Evolutionary conservation across 768 basidiomycete genomes (phyloP).

Genomic region (Hygrophoropsis aurantiaca): DNA sequence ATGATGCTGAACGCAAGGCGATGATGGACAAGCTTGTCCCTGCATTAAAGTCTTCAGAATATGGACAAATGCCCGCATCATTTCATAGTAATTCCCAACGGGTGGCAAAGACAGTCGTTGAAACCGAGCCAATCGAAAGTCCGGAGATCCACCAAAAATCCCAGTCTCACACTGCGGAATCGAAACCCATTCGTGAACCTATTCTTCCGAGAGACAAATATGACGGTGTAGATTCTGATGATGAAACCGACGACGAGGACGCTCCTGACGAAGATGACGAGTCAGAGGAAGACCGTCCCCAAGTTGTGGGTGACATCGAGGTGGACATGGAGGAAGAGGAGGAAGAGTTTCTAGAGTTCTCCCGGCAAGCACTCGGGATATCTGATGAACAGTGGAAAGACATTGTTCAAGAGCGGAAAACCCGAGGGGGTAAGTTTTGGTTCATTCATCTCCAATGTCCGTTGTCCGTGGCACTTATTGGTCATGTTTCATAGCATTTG

Average conservation of each 20-base stretch:
- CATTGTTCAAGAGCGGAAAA: constrained; percentile 78
- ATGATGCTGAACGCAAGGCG: constrained; percentile 47
- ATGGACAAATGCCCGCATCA: constrained; percentile 81
- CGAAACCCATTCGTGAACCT: constrained; percentile 67
- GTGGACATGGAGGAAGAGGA: constrained; percentile 92
- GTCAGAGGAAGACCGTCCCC: constrained; percentile 79
- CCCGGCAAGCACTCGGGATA: constrained; percentile 88
- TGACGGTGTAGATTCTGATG: constrained; percentile 93
- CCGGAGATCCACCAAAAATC: constrained; percentile 5
- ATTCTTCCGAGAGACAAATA: constrained; percentile 80
- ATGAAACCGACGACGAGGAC: constrained; percentile 73
- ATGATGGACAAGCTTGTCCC: constrained; percentile 84
- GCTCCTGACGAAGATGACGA: constrained; percentile 51
- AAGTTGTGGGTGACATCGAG: constrained; percentile 81
- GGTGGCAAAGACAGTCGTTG: constrained; percentile 47
- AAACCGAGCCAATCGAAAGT: constrained; percentile 39
- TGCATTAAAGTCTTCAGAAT: constrained; percentile 75
- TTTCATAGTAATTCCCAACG: constrained; percentile 72
- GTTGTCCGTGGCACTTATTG: constrained; percentile 2
- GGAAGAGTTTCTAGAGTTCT: constrained; percentile 94
- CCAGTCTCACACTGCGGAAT: constrained; percentile 12
- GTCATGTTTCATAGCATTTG: constrained; percentile 46
- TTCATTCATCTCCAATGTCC: not conserved
- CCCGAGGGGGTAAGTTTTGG: constrained; percentile 71
- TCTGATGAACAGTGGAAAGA: constrained; percentile 84